Percentiles rank a stretch among this genome's conserved stretches.
These are phyloP conservation scores for Crithidia brevicula DNA, from an alignment of 208 protist genomes.

Conservation along the genomic window DNA sequence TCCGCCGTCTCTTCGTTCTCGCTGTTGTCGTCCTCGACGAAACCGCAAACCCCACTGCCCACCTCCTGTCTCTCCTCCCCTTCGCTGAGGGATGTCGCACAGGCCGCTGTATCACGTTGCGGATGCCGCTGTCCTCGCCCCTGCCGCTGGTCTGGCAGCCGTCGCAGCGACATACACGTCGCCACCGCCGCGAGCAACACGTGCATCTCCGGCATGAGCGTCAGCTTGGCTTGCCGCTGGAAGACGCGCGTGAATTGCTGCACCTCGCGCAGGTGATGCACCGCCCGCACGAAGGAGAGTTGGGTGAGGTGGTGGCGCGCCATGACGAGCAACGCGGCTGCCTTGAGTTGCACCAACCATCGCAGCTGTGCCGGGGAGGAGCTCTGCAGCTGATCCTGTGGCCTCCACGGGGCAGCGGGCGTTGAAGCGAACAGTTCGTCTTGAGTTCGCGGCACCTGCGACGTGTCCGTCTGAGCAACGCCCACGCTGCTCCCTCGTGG, in stretches of 20 bases:
- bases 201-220: conserved; percentile 47
- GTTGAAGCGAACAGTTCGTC: no score
- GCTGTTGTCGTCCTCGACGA: no score
- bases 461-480: no score
- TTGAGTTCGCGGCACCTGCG: no score
- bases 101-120: not conserved
- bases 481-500: not conserved
- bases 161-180: conserved; percentile 44
- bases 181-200: conserved; percentile 47
- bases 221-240: conserved; percentile 35
- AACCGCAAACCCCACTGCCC: no score
- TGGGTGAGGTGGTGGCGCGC: conserved; percentile 44
- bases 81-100: no score
- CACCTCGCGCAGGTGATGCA: conserved; percentile 37
- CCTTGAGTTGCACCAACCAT: conserved; percentile 60
- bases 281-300: conserved; percentile 32
- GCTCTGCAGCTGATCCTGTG: conserved; percentile 27
- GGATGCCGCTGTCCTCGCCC: not conserved
- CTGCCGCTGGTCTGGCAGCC: conserved; percentile 23
- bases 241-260: conserved; percentile 59
- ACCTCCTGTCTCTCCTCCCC: no score
- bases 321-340: conserved; percentile 48
- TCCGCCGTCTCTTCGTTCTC: no score
- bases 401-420: no score
- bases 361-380: conserved; percentile 40